These are phyloP conservation scores for Angomonas desouzai DNA, from an alignment of 208 protist species.

Conservation along the genomic window DNA sequence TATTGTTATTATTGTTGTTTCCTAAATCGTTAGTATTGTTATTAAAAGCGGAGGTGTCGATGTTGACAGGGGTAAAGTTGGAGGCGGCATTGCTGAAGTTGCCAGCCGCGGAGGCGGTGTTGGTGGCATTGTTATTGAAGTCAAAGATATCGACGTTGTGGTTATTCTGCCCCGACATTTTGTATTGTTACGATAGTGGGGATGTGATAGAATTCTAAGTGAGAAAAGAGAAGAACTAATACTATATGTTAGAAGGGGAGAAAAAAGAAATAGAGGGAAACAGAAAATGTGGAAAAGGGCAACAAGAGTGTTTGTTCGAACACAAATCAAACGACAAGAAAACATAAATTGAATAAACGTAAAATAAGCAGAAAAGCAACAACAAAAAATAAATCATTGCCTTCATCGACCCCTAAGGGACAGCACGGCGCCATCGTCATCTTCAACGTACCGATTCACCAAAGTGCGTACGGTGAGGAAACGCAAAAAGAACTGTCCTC, in stretches of 20 bases:
- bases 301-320: too few species aligned
- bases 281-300: too few species aligned
- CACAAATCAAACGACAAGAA: conserved; percentile 8
- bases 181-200: neutral
- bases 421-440: conserved; percentile 28
- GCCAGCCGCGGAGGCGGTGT: neutral
- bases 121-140: neutral
- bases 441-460: conserved; percentile 20
- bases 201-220: neutral
- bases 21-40: neutral
- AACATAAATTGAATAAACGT: conserved; percentile 6
- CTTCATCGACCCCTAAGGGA: conserved; percentile 13
- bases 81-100: conserved; percentile 6
- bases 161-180: too few species aligned
- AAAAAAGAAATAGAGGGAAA: conserved; percentile 13
- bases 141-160: neutral
- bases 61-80: conserved; percentile 6
- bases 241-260: neutral
- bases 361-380: conserved; percentile 7
- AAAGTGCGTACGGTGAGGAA: conserved; percentile 29
- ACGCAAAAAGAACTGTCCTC: conserved; percentile 26
- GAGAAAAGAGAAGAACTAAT: neutral
- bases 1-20: neutral
- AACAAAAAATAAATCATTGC: neutral
- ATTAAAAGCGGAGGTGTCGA: conserved; percentile 7